phyloP scores from a whole-genome alignment of 1,284 basidiomycete genomes.

The Ceratobasidium sp. region DNA sequence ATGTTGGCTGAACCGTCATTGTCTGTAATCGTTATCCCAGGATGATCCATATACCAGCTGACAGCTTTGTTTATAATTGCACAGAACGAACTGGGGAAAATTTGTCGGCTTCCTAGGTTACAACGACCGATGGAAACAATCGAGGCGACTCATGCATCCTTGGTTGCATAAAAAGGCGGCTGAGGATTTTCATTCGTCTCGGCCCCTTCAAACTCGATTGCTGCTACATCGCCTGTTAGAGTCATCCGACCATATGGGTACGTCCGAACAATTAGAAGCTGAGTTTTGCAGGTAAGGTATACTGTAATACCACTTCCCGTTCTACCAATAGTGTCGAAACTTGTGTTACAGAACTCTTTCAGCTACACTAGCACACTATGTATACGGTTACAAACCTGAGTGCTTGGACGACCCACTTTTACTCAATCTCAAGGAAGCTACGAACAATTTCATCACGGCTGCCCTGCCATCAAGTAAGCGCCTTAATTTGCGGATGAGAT shows the following conservation, averaged over 20 bases:
- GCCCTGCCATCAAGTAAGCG: constrained; percentile 28
- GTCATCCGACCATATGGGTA: constrained; percentile 14
- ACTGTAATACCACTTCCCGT: too few species aligned
- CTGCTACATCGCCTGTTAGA: constrained; percentile 1
- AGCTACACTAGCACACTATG: constrained; percentile 7
- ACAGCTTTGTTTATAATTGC: neutral
- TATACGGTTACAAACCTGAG: constrained; percentile 19
- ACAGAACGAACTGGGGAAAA: constrained; percentile 16
- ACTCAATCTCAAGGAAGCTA: constrained; percentile 1
- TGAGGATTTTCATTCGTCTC: constrained; percentile 48
- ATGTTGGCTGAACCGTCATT: constrained; percentile 49
- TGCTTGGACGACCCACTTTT: constrained; percentile 42
- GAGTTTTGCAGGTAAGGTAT: constrained; percentile 29
- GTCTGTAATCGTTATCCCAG: neutral
- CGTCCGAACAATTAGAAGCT: neutral
- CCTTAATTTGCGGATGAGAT: neutral
- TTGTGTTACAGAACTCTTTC: constrained; percentile 1
- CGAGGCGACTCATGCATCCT: constrained; percentile 51
- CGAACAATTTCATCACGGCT: constrained; percentile 2
- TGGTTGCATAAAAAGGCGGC: constrained; percentile 50
- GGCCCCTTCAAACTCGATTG: constrained; percentile 27
- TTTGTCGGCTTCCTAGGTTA: constrained; percentile 17
- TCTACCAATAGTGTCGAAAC: neutral
- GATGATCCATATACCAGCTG: neutral
- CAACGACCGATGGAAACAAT: constrained; percentile 49